Evolutionary conservation across 768 basidiomycete genomes (phyloP), one percentile per base, ranked within the genome.

Genomic region (Suillus decipiens): DNA sequence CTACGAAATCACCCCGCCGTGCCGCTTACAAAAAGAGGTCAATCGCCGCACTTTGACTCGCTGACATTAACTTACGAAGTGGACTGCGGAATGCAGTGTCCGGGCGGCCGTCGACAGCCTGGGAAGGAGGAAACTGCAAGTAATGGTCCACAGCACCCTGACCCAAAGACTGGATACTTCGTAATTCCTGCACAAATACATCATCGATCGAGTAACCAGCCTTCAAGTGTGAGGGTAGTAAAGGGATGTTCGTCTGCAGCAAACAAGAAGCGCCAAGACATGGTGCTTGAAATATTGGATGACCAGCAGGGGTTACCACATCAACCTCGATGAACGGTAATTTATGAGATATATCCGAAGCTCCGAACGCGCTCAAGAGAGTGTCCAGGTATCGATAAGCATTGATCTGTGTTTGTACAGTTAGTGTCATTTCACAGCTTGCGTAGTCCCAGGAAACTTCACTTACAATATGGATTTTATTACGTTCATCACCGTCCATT

Each of bases 381-480:
- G 69, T 57, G 56, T 83, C 77, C 24, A 85, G 75, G 63, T 82
- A 79, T 57, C 75, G 70, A 42, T 80, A 72, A 1, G 87, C 87
- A 60, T 76, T 76, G 22, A 70, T 71, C 85, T 87, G 64, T 37
- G 34, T 37, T 53, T 51, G 22, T 33, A 47, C 34, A 19, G 22
- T n/a, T 42, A 31, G 51, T 41, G 4, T 17, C 24, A 57, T 28
- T 15, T 50, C 51, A 63, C 11, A 63, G 56, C 24, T 54, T 55
- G 57, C 59, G 59, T 53, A 34, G 19, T 53, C 33, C 11, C 19
- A 53, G 11, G 6, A 34, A 12, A 33, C n/a, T 53, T 34, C 43
- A 78, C 87, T 65, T 62, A 88, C 88, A 61, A 88, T 87, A 67
- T 89, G 84, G 50, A 70, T 71, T 57, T 76, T 78, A 66, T 90